Evolutionary conservation across 768 basidiomycete genomes (phyloP), one percentile per base, ranked within the genome.

Genomic region (Rhodosporidiobolus sp.): DNA sequence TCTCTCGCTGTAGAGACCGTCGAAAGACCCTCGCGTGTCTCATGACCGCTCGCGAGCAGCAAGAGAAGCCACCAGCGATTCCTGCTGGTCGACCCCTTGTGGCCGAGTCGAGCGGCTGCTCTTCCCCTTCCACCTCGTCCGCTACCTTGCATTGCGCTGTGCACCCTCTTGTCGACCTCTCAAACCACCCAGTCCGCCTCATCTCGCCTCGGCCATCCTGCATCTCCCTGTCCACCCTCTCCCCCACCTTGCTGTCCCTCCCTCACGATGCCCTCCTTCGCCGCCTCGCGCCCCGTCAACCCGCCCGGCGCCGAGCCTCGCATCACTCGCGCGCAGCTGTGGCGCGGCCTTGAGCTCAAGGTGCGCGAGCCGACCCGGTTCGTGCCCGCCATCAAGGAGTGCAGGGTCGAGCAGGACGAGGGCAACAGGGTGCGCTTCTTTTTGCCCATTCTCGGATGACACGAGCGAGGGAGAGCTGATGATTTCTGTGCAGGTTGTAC

Each of bases 251-350:
- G 14, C 26, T 3, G 1, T 14, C 24, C 26, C 9, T 26, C 17
- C 6, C 45, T 6, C 34, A 3, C 4, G 17, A 63, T 63, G 62
- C 28, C 64, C 11, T 26, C 68, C 9, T 74, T 70, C 57, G 68
- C 73, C 28, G 53, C 55, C 19, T 68, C 63, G 3, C 63, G 65
- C 32, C 53, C 46, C 11, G 58, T 75, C 48, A 75, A 75, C 63
- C 74, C 69, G 0, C 55, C 53, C 26, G 69, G 74, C 14, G 48
- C 45, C 4, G 49, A 49, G 7, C 69, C 63, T n/a, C 14, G 19
- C 26, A 43, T 75, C 22, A 30, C 66, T 3, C 59, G 43, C 12
- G 63, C 49, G 2, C 74, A 71, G 43, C 28, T 71, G 0, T 75
- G 69, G 69, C 7, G 8, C 32, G 74, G 69, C 9, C 45, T 75